Conservation (phyloP, 2,329 filamentous ascomycete genomes). For the Cercospora zeae-maydis region DNA sequence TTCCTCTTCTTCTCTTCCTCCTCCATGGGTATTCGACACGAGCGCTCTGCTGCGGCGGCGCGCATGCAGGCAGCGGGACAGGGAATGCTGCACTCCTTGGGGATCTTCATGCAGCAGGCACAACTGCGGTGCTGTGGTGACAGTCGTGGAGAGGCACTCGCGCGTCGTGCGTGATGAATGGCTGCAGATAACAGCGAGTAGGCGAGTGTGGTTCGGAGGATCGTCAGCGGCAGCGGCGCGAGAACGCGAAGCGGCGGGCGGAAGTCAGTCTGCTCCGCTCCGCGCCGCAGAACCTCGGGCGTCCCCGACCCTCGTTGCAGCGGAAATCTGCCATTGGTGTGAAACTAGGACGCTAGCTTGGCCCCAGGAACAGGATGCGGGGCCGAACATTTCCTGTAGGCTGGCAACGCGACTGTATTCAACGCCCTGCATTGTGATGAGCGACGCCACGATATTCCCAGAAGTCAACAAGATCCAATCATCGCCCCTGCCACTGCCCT, state of each 20-base stretch:
- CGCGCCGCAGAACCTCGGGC: neutral
- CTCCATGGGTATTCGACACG: neutral
- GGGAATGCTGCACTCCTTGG: neutral
- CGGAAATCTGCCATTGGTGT: too few species aligned
- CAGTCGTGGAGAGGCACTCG: neutral
- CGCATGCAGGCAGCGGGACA: neutral
- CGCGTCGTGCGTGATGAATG: too few species aligned
- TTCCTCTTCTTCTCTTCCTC: neutral
- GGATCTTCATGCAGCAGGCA: neutral
- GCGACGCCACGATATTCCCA: neutral
- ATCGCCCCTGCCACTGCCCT: neutral
- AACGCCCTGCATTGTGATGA: neutral
- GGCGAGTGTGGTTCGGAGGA: neutral
- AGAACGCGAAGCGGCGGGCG: neutral
- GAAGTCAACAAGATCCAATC: neutral
- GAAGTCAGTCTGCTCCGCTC: neutral
- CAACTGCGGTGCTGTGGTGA: neutral
- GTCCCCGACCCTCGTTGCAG: neutral
- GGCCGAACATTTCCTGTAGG: slow-evolving; percentile 6
- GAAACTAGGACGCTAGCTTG: neutral
- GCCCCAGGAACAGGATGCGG: neutral
- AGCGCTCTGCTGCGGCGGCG: neutral
- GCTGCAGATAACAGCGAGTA: slow-evolving; percentile 9
- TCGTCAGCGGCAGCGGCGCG: neutral
- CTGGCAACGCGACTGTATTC: neutral